A percentile compares a stretch with the other conserved stretches of the same genome.
These are phyloP conservation scores for Megacollybia platyphylla DNA, from an alignment of 1,284 basidiomycete genomes.

Conservation along the genomic window DNA sequence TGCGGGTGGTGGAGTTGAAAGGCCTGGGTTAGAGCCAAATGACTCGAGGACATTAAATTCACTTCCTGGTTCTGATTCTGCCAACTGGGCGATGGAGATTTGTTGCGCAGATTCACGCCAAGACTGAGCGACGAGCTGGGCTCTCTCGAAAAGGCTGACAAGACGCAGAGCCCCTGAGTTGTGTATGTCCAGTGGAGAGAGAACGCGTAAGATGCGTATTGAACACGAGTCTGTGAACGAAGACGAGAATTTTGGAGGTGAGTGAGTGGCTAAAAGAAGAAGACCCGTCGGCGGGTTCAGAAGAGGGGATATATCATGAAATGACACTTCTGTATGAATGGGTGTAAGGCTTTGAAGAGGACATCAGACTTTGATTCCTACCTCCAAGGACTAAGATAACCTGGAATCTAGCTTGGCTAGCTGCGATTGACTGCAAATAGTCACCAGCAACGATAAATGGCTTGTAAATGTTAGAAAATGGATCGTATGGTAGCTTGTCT, in stretches of 20 bases:
- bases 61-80: constrained; percentile 1
- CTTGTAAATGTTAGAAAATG: constrained; percentile 1
- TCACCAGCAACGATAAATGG: constrained; percentile 1
- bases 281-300: constrained; percentile 1
- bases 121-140: background rate
- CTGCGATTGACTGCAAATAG: background rate
- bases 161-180: constrained; percentile 2
- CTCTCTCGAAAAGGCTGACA: constrained; percentile 1
- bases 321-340: constrained; percentile 1
- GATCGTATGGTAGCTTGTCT: constrained; percentile 3
- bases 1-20: background rate
- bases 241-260: background rate
- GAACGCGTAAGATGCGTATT: constrained; percentile 1
- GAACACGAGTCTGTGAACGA: background rate
- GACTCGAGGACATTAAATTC: constrained; percentile 3
- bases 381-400: constrained; percentile 5
- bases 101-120: background rate
- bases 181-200: constrained; percentile 2
- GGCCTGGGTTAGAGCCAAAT: background rate
- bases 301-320: background rate
- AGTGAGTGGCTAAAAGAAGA: constrained; percentile 2
- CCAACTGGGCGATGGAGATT: background rate
- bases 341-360: background rate
- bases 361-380: background rate
- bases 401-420: background rate